phyloP scores from a whole-genome alignment of 345 rosid species.

The Sonneratia alba region DNA sequence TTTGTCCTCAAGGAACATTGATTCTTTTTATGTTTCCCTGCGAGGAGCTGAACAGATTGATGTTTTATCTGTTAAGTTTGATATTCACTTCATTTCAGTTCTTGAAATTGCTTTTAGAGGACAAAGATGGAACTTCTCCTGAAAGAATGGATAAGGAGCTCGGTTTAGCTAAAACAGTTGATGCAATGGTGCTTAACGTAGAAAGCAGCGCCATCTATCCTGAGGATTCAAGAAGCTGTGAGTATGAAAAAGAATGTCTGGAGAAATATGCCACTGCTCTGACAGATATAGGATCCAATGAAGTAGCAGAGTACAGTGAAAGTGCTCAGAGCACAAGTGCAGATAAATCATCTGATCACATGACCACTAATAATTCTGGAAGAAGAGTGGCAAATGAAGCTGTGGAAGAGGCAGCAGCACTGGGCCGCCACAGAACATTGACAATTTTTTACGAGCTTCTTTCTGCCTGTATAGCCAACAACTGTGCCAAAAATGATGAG shows the following conservation, averaged over 20 bases:
- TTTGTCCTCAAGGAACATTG: background rate
- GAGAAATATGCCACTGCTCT: conserved; percentile 9
- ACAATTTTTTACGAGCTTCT: conserved; percentile 49
- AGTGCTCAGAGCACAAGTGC: background rate
- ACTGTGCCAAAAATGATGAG: conserved; percentile 10
- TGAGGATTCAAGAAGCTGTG: conserved; percentile 13
- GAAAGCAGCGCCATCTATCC: conserved; percentile 15
- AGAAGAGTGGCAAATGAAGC: conserved; percentile 13
- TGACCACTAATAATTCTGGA: conserved; percentile 6
- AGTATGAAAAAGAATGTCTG: conserved; percentile 18
- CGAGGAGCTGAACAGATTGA: background rate
- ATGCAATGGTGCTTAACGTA: conserved; percentile 25
- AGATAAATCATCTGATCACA: conserved; percentile 8
- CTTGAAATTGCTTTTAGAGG: conserved; percentile 37
- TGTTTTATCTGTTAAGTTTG: background rate
- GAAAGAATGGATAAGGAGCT: conserved; percentile 28
- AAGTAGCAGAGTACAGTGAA: conserved; percentile 8
- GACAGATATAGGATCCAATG: conserved; percentile 2
- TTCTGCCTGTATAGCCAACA: conserved; percentile 35
- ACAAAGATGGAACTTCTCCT: conserved; percentile 21
- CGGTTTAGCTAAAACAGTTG: conserved; percentile 33
- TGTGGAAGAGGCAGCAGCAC: conserved; percentile 27
- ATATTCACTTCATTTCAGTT: conserved; percentile 31
- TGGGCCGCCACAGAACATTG: conserved; percentile 33
- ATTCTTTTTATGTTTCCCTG: too few relatives aligned